Percentiles rank a stretch among this genome's conserved stretches.
Conservation (phyloP, 1,284 basidiomycete genomes). For the Irpex sp. region DNA sequence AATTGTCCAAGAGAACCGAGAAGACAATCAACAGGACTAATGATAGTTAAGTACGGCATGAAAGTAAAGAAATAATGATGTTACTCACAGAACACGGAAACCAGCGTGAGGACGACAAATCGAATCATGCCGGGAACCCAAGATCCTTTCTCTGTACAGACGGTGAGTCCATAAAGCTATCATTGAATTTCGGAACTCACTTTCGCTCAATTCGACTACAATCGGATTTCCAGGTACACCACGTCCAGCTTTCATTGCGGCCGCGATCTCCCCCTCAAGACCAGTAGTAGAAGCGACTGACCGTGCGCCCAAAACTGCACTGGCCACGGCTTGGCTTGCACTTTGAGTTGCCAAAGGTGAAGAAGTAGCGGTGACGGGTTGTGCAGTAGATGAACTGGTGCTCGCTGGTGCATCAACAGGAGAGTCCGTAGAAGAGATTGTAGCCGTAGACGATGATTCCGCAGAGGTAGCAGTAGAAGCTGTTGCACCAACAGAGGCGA, state of each 20-base stretch:
- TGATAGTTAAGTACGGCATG: background rate
- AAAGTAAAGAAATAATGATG: background rate
- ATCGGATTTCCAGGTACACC: conserved; percentile 58
- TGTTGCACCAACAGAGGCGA: conserved; percentile 32
- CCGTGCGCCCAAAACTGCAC: conserved; percentile 47
- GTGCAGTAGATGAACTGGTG: conserved; percentile 11
- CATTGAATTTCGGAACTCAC: conserved; percentile 39
- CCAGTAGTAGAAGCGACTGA: conserved; percentile 22
- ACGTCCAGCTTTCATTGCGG: conserved; percentile 37
- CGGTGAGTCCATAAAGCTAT: background rate
- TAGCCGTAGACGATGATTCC: conserved; percentile 16
- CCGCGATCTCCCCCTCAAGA: conserved; percentile 40
- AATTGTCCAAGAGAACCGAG: conserved; percentile 88
- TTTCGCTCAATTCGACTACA: conserved; percentile 76
- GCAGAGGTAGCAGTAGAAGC: conserved; percentile 18
- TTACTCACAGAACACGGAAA: conserved; percentile 25
- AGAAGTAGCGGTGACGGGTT: conserved; percentile 4
- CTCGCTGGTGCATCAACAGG: conserved; percentile 11
- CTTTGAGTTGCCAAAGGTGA: conserved; percentile 7
- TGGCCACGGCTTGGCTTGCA: conserved; percentile 52
- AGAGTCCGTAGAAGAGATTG: conserved; percentile 15
- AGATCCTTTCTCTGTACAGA: conserved; percentile 57
- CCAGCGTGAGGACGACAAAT: conserved; percentile 44
- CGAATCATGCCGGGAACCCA: conserved; percentile 61
- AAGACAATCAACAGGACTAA: conserved; percentile 79